Percentiles rank a stretch among this genome's conserved stretches.
Conservation (phyloP, 1,284 basidiomycete genomes). For the Meripilus lineatus region DNA sequence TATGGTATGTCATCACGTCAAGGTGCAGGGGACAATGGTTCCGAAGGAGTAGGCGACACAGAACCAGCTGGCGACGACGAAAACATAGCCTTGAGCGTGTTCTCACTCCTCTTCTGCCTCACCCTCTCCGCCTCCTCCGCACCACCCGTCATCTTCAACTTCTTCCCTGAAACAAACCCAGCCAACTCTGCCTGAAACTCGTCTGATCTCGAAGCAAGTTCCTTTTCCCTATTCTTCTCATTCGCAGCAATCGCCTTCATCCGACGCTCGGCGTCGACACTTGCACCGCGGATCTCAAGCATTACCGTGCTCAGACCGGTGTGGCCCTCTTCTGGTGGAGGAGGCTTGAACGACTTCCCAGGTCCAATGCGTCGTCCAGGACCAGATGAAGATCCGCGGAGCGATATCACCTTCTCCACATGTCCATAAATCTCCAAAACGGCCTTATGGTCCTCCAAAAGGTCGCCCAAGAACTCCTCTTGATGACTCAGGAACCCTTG, state of each 20-base stretch:
- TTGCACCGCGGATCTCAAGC: conserved; percentile 80
- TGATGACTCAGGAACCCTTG: conserved; percentile 93
- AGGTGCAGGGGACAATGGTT: not conserved
- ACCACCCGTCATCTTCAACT: conserved; percentile 91
- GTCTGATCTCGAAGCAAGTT: conserved; percentile 63
- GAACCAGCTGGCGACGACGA: not conserved
- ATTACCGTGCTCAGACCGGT: conserved; percentile 70
- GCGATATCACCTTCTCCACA: conserved; percentile 82
- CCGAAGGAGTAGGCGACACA: not conserved
- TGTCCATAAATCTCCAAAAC: conserved; percentile 82
- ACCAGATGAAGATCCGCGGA: conserved; percentile 51
- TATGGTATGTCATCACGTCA: too few species aligned
- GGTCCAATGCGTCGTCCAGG: conserved; percentile 30
- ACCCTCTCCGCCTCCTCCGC: conserved; percentile 88
- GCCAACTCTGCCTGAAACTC: conserved; percentile 80
- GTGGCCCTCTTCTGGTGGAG: conserved; percentile 59
- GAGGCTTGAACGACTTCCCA: conserved; percentile 47
- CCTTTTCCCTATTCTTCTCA: conserved; percentile 73
- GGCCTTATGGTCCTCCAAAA: conserved; percentile 90
- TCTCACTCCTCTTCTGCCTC: conserved; percentile 77
- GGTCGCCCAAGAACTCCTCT: conserved; percentile 84
- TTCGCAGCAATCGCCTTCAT: conserved; percentile 89
- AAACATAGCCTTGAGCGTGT: conserved; percentile 87
- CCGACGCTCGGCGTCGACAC: conserved; percentile 77
- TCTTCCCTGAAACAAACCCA: conserved; percentile 81